Evolutionary conservation across 371 early-diverging fungal genomes (phyloP), one percentile per base, ranked within the genome.

Genomic region (Mucor plumbeus): DNA sequence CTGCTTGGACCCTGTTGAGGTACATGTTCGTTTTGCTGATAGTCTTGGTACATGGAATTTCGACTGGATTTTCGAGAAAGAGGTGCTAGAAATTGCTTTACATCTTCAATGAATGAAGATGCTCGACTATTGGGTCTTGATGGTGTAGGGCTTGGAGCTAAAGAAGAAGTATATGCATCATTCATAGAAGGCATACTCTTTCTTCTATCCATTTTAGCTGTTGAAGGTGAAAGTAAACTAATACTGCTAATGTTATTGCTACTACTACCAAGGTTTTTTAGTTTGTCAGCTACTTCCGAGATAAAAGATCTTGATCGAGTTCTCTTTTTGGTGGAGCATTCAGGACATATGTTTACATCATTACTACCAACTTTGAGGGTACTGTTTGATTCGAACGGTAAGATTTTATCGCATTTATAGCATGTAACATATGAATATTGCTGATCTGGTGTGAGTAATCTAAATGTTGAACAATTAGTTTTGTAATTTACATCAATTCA

Each of bases 81-180:
- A 19, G 73, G 73, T 0, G 69, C 26, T 21, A 73, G 26, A 14
- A 73, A 69, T 6, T 73, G 73, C 10, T 73, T 73, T 4, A 73
- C 64, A 36, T 73, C 73, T 50, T 73, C 73, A 55, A 73, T 63
- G 35, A 73, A 65, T 0, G 73, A 73, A 34, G 73, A 73, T 7
- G 73, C 73, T 19, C 73, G 35, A 43, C 73, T 73, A 7, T 66
- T 69, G 1, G 72, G 68, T 39, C 72, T 47, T 13, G 62, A 56
- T 5, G 63, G 56, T 10, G 40, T 26, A 17, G 71, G 67, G 19
- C 63, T 66, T 11, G 63, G 67, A 17, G 61, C 56, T 7, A 41
- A 57, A 34, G 59, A 48, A 6, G 36, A 36, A 3, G 39, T 21
- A 7, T 40, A 60, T 14, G 41, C 47, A 26, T 48, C 26, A 15